Evolutionary conservation across 2,329 filamentous ascomycete genomes (phyloP), one percentile per base, ranked within the genome.

Genomic region (Colletotrichum brevisporum): DNA sequence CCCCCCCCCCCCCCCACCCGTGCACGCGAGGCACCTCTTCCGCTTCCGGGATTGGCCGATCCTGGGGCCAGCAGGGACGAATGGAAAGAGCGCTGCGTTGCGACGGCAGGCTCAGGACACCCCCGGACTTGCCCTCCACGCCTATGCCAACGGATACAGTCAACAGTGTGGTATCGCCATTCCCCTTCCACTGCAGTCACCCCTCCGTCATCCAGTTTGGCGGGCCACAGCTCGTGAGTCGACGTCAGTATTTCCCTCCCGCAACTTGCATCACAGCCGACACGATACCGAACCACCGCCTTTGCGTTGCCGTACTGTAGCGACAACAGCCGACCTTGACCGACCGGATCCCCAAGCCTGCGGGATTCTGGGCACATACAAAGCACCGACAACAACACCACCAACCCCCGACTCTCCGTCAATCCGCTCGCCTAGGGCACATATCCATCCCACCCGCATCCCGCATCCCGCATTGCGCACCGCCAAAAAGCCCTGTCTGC

Each of bases 11-110:
- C 36, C 18, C 10, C 48, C 13, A 9, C 18, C 47, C 26, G 60
- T 64, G 47, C 65, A 54, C 48, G 21, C 31, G 21, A n/a, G 54
- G 39, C 24, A 45, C 24, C 43, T 48, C 36, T 6, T 52, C 43
- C 41, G 50, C 51, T 66, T 61, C 66, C 66, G 66, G 62, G 62
- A 69, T 66, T 69, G 55, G 51, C 66, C 66, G 66, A 69, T 9
- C 18, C 31, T 36, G 36, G 47, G 59, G 52, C n/a, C 53, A 24
- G 53, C 31, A 18, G 21, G 53, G 36, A 31, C 31, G 21, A 39
- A 56, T 27, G 39, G 39, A 43, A 39, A 56, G 53, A 21, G 53
- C 36, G 53, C 18, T 56, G 53, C 18, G 36, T 24, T 41, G 21
- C 53, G 45, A 63, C 47, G 15, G 18, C 51, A 18, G 10, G n/a